Evolutionary conservation across 75 land plant species (phyloP), one percentile per base, ranked within the genome.

Genomic region (Cunninghamia lanceolata): DNA sequence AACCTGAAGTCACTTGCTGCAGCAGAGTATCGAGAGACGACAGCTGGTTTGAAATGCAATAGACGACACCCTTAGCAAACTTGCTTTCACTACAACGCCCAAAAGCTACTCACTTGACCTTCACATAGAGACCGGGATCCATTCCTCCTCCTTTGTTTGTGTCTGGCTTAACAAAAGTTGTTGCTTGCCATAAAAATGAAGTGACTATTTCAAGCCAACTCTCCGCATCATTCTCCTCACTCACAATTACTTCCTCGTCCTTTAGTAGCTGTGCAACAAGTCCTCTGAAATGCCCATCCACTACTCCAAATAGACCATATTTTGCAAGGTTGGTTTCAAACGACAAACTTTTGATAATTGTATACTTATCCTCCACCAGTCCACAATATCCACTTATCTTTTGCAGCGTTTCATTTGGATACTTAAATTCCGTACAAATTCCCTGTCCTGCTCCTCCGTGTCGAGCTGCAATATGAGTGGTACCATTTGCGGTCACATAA

Each of bases 101-200:
- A 78, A 94, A 90, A 40, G 94, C 93, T 74, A 96, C 82, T 83
- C 99, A 95, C 88, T 96, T 97, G 46, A 97, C 94, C 86, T 97
- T 97, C 74, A 97, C 99, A 90, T 97, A 96, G 40, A 89, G 93
- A 17, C 89, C 95, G 0, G 99, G 99, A 90, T 97, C 99, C 99
- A 97, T 97, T 85, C 95, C 93, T 45, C 95, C 96, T 77, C 94
- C 98, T 79, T 83, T 93, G 82, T 94, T 93, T 68, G 97, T 97
- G 85, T 97, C 96, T 84, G 99, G 96, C 59, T 92, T 96, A 68
- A 97, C 93, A 88, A 91, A 90, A 82, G 87, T 93, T 50, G 98
- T 98, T 86, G 98, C 98, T 89, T 97, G 95, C 93, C 93, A 93
- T 38, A 98, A 94, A 74, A 97, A 39, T 17, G 88, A 77, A 73